A percentile compares a stretch with the other conserved stretches of the same genome.
Evolutionary conservation across 2,329 filamentous ascomycete genomes (phyloP).

Genomic region (Phialophora chinensis): DNA sequence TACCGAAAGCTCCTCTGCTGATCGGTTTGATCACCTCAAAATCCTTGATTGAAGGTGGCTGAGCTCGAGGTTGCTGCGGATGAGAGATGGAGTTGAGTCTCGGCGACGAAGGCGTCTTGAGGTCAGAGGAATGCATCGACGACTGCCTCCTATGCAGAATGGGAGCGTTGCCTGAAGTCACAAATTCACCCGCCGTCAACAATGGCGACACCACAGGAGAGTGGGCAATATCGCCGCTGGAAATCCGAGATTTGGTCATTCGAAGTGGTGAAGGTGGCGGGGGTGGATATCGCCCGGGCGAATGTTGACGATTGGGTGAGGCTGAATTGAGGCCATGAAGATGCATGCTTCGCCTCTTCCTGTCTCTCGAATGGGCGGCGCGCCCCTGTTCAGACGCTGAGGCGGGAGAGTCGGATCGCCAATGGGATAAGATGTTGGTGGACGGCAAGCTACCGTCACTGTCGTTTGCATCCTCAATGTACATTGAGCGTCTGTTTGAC

Average conservation of each 20-base stretch:
- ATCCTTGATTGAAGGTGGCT: conserved; percentile 96
- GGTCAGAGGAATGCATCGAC: conserved; percentile 80
- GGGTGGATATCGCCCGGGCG: conserved; percentile 75
- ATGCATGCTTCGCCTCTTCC: conserved; percentile 85
- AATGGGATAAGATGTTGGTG: conserved; percentile 72
- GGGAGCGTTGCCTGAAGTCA: conserved; percentile 51
- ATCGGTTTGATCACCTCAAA: conserved; percentile 99
- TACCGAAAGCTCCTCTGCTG: conserved; percentile 97
- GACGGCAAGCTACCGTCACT: conserved; percentile 90
- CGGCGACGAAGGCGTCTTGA: conserved; percentile 77
- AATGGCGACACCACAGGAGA: conserved; percentile 92
- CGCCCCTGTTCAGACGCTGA: conserved; percentile 74
- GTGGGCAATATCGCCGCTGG: conserved; percentile 54
- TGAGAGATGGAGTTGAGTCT: conserved; percentile 75
- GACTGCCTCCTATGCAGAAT: conserved; percentile 81
- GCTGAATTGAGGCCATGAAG: conserved; percentile 70
- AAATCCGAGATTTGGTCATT: conserved; percentile 78
- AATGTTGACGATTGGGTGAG: conserved; percentile 84
- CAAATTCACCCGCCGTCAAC: conserved; percentile 76
- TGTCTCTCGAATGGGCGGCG: conserved; percentile 77
- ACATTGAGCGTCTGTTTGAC: conserved; percentile 76
- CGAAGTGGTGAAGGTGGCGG: conserved; percentile 86
- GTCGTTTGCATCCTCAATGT: conserved; percentile 81
- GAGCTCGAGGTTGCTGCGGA: conserved; percentile 82
- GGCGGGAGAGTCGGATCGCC: conserved; percentile 85